Base-by-base conservation (phyloP, 2,329 filamentous ascomycete species). In the Tolypocladium tundrense region DNA sequence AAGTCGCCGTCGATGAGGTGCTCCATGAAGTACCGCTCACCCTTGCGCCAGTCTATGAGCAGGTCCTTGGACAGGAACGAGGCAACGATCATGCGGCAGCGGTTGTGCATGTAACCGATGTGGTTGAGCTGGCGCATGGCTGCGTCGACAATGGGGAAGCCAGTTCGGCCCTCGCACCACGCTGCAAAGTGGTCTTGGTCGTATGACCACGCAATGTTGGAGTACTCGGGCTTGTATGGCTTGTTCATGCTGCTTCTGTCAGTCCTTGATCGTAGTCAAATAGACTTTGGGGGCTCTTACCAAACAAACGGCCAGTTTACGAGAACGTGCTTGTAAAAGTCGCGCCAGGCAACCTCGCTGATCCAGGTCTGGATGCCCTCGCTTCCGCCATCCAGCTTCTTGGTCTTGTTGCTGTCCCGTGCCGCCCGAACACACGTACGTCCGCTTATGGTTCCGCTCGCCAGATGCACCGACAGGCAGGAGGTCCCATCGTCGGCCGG, bases 281-380 rank as follows among this genome's bases (percentile, higher is more conserved):
- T 11, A 24, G 13, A 16, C 9, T 27, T 4, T 40, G 10, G 27
- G 27, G 10, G 13, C 24, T 70, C 79, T 67, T 72, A 85, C 85
- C 86, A 90, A 8, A 91, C 78, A 65, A 91, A 92, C 0, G 92
- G 92, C 90, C 90, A 96, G 60, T 92, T 77, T 0, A 86, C 88
- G 6, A 96, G 74, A 3, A 96, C 88, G 68, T 94, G 89, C 66
- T 87, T 90, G 74, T 95, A 95, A 67, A 95, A 95, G 66, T 95
- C 90, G 16, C 90, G 79, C 90, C 90, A 94, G 0, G 89, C 90
- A 4, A 95, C 79, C 70, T 95, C 90, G 56, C 86, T 86, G 62
- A 94, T 90, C 90, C 90, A 95, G 0, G 79, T 77, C 55, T 81
- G 77, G 58, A 89, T 86, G 0, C 88, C 89, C 19, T 82, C 72